Base-by-base conservation (phyloP, 2,329 filamentous ascomycete genomes). In the Clarireedia homoeocarpa region DNA sequence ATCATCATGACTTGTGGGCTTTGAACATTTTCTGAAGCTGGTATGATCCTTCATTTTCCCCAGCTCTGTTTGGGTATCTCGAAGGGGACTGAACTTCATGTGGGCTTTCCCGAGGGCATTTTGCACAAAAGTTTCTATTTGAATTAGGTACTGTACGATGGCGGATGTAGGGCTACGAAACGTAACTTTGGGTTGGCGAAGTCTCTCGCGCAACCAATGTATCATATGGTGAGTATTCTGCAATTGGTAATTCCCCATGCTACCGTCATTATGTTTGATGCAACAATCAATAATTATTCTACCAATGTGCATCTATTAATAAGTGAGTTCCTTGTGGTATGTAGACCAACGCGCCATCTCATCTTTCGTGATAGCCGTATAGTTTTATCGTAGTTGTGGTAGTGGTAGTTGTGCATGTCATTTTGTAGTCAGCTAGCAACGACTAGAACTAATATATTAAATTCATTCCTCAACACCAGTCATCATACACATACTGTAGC, bases 21-120 rank as follows among this genome's bases (percentile, higher is more conserved):
- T 65, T 65, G 63, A 63, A 65, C 64, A 67, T 62, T 61, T 51
- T 61, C 61, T 56, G 64, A 68, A 64, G 58, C 65, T 63, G 63
- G 65, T 52, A 68, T 66, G 67, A 68, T 68, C 51, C 66, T 66
- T 62, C 61, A 20, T 67, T 63, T 63, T 66, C 55, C 59, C 57
- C 39, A 42, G 17, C 15, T 55, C 53, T 47, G 56, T 50, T 53
- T 30, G 49, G 58, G 51, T 61, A 64, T 66, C 58, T 65, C 61
- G 65, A 53, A 57, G 66, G 58, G 64, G 67, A 69, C 66, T 60
- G 61, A 65, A 60, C 63, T 68, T 68, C 61, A 63, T 66, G 66
- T 67, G 63, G 67, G 65, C 61, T 66, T 64, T 48, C 58, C 53
- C 58, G 61, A 61, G 61, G 61, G 58, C 50, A 59, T 56, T 36